Base-by-base conservation (phyloP, 495 filamentous ascomycete species). In the Oidiodendron maius region DNA sequence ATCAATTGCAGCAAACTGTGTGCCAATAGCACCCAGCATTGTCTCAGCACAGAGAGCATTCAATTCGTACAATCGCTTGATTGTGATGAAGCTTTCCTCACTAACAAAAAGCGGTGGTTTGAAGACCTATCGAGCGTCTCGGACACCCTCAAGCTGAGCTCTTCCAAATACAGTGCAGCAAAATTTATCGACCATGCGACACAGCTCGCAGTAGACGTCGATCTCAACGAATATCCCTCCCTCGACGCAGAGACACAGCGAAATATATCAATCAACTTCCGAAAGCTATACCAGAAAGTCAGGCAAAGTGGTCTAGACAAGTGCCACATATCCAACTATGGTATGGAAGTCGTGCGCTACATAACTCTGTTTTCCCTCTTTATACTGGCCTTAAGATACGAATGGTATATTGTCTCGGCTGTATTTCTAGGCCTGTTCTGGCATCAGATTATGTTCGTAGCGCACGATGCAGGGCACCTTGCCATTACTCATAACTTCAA, bases 401-500 rank as follows among this genome's bases (percentile, higher is more conserved):
- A 86, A 83, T 35, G 89, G 78, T 5, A 70, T 88, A 47, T 64
- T 3, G 67, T 68, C 59, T 40, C 12, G 24, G 39, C 39, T 10
- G 16, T 42, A 3, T 90, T 80, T 58, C 71, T 96, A 34, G 91
- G 93, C 17, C 69, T 75, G 32, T 79, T 95, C 62, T 97, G 93
- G 91, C 91, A 96, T 57, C 91, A 97, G 59, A 76, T 96, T 21
- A 84, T 91, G 42, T 96, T 97, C 65, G 80, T 83, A 4, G 91
- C 87, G 53, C 91, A 97, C 69, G 91, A 97, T 73, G 87, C 91
- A 32, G 89, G 89, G 3, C 91, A 97, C 64, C 91, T 95, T 83
- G 91, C 85, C 50, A 95, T 97, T 54, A 97, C 91, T 22, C 90
- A 95, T 61, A 65, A 81, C 58, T 95, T 87, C 64, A 80, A 83